phyloP scores from a whole-genome alignment of 768 basidiomycete species.

The Phlebiopsis gigantea region DNA sequence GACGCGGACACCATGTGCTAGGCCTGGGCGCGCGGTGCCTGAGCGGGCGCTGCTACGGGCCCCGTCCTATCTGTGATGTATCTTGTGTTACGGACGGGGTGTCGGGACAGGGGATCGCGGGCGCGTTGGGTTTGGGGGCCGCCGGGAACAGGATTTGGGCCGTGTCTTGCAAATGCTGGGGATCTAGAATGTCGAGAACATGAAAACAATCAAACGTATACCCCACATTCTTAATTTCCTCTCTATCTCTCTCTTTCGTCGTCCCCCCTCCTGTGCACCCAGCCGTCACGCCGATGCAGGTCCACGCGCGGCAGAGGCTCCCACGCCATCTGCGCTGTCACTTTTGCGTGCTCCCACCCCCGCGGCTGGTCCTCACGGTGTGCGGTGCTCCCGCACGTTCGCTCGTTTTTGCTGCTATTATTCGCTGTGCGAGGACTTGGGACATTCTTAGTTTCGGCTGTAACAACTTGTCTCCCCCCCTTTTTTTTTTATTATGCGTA shows the following conservation, averaged over 20 bases:
- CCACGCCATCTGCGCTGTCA: not conserved
- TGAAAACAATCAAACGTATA: slow-evolving; percentile 5
- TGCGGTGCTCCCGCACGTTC: slow-evolving; percentile 7
- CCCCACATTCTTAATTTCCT: not conserved
- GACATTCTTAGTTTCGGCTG: no score
- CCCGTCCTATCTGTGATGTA: not conserved
- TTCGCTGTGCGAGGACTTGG: slow-evolving; percentile 3
- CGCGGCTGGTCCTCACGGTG: slow-evolving; percentile 1
- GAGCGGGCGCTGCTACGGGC: slow-evolving; percentile 3
- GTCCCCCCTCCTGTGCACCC: not conserved
- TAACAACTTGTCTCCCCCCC: not conserved
- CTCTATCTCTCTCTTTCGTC: not conserved
- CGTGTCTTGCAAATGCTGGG: no score
- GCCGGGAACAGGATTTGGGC: no score
- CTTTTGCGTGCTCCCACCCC: not conserved
- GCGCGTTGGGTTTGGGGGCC: not conserved
- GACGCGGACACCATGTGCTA: slow-evolving; percentile 10
- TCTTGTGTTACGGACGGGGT: slow-evolving; percentile 1
- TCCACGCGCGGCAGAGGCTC: not conserved
- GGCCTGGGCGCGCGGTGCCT: slow-evolving; percentile 8
- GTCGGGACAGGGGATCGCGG: not conserved
- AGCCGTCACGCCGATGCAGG: not conserved
- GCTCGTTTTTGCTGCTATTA: slow-evolving; percentile 7
- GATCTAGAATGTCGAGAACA: slow-evolving; percentile 1
- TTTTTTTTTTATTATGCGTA: slow-evolving; percentile 3